Evolutionary conservation across 2,329 filamentous ascomycete genomes (phyloP).

Genomic region (Parascedosporium putredinis): DNA sequence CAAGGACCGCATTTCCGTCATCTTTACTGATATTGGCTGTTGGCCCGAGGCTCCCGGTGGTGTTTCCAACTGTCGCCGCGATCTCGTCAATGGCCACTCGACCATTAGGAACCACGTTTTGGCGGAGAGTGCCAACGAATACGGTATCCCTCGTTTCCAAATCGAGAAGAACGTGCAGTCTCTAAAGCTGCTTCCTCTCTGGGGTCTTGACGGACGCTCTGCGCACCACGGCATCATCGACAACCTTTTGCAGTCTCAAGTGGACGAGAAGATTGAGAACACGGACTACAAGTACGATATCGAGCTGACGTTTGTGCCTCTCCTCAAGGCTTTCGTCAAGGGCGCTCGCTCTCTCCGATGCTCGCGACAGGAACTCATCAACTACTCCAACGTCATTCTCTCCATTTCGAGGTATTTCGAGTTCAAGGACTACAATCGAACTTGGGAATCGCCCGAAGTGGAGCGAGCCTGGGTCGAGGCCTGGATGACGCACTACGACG

Average conservation of each 20-base stretch:
- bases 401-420: conserved; percentile 41
- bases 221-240: conserved; percentile 43
- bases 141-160: conserved; percentile 42
- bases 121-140: conserved; percentile 44
- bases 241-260: conserved; percentile 40
- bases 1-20: conserved; percentile 35
- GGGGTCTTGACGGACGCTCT: conserved; percentile 42
- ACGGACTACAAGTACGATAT: conserved; percentile 32
- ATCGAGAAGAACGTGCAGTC: conserved; percentile 44
- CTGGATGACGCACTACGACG: conserved; percentile 34
- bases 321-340: conserved; percentile 37
- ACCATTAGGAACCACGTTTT: conserved; percentile 45
- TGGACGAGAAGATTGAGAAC: conserved; percentile 33
- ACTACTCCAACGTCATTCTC: conserved; percentile 35
- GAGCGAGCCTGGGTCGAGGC: conserved; percentile 37
- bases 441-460: conserved; percentile 35
- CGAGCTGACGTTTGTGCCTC: conserved; percentile 41
- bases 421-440: conserved; percentile 37
- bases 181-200: conserved; percentile 41
- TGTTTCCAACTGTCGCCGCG: conserved; percentile 43
- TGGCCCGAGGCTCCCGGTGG: conserved; percentile 44
- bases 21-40: conserved; percentile 40
- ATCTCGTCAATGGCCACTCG: conserved; percentile 41
- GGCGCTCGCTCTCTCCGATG: conserved; percentile 35
- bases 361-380: conserved; percentile 30